Conservation (phyloP, 2,329 filamentous ascomycete species). For the Cadophora malorum region DNA sequence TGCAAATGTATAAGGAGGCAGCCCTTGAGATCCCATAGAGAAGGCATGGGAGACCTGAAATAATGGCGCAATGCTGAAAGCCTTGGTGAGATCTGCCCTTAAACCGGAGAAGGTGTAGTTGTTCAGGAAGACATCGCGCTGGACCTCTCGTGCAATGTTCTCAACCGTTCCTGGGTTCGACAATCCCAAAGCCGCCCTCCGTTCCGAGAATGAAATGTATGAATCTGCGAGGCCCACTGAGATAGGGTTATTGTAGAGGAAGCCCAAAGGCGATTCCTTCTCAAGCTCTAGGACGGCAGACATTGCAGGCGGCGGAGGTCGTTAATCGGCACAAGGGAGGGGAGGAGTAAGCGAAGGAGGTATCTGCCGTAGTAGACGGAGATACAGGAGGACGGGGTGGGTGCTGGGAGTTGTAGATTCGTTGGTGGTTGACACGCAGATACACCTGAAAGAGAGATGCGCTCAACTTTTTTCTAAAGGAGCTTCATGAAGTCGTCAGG, state of each 20-base stretch:
- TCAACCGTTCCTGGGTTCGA: conserved; percentile 93
- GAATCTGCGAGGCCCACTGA: conserved; percentile 74
- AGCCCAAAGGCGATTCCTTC: conserved; percentile 61
- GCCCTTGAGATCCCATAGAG: conserved; percentile 85
- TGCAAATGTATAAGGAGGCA: conserved; percentile 95
- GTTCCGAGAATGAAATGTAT: conserved; percentile 81
- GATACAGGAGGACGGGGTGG: conserved; percentile 3
- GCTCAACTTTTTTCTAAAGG: conserved; percentile 30
- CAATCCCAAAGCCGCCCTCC: conserved; percentile 86
- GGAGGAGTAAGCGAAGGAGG: conserved; percentile 9
- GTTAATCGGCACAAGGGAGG: conserved; percentile 11
- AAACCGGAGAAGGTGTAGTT: conserved; percentile 97
- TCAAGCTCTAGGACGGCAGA: conserved; percentile 44
- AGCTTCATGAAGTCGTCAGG: conserved; percentile 24
- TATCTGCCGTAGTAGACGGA: conserved; percentile 9
- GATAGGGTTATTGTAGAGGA: conserved; percentile 78
- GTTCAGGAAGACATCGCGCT: conserved; percentile 94
- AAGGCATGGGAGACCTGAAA: conserved; percentile 99
- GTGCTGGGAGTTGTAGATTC: conserved; percentile 22
- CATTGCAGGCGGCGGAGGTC: conserved; percentile 34
- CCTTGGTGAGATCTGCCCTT: conserved; percentile 94
- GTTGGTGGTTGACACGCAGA: conserved; percentile 28
- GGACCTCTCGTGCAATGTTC: conserved; percentile 86
- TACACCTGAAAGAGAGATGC: conserved; percentile 22
- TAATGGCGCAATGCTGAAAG: conserved; percentile 89